A percentile compares a stretch with the other conserved stretches of the same genome.
phyloP scores from a whole-genome alignment of 768 basidiomycete species.

The Russula virescens region DNA sequence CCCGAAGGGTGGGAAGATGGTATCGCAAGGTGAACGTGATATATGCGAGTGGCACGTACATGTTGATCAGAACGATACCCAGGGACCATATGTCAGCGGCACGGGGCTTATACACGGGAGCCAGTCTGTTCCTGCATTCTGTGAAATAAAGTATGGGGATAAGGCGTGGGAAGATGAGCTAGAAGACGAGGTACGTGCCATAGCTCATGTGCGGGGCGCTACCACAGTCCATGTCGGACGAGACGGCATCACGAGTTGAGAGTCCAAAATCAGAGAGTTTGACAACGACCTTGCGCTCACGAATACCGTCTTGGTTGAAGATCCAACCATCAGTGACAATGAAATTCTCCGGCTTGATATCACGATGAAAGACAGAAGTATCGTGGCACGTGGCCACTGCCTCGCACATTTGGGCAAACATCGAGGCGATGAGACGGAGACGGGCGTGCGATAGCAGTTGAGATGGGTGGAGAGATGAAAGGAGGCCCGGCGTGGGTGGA shows the following conservation, averaged over 20 bases:
- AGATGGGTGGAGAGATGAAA: slow-evolving; percentile 72
- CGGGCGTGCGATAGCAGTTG: slow-evolving; percentile 84
- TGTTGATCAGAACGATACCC: slow-evolving; percentile 98
- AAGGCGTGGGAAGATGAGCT: slow-evolving; percentile 19
- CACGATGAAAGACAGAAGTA: slow-evolving; percentile 86
- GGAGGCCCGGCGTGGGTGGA: slow-evolving; percentile 89
- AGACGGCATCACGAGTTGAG: slow-evolving; percentile 82
- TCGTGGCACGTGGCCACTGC: slow-evolving; percentile 94
- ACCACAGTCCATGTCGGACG: slow-evolving; percentile 96
- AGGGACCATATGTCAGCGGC: slow-evolving; percentile 99
- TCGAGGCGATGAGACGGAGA: slow-evolving; percentile 88
- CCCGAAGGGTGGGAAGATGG: not conserved
- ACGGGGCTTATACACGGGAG: slow-evolving; percentile 88
- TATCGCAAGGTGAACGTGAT: not conserved
- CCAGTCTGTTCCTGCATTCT: slow-evolving; percentile 98
- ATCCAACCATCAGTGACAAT: slow-evolving; percentile 82
- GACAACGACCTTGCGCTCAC: slow-evolving; percentile 86
- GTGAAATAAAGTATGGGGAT: slow-evolving; percentile 16
- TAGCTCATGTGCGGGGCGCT: slow-evolving; percentile 56
- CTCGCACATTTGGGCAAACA: slow-evolving; percentile 99
- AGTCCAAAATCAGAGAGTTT: slow-evolving; percentile 97
- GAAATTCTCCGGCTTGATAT: slow-evolving; percentile 99
- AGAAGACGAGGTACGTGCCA: slow-evolving; percentile 44
- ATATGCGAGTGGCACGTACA: slow-evolving; percentile 53
- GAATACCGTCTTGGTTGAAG: slow-evolving; percentile 46